Evolutionary conservation across 2,329 filamentous ascomycete genomes (phyloP).

Genomic region (Rhinocladiella mackenziei): DNA sequence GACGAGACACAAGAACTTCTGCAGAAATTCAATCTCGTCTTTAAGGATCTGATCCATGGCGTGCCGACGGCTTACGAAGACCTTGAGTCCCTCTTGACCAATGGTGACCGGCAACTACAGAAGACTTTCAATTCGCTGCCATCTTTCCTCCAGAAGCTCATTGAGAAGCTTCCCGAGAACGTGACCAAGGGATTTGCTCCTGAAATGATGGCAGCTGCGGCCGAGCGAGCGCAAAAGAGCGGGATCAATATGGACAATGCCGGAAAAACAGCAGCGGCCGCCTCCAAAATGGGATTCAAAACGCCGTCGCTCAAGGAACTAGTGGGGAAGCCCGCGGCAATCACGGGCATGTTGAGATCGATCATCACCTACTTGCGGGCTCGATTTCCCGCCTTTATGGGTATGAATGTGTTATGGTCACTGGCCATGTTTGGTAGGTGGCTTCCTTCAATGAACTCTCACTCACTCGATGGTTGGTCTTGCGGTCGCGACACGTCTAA

Average conservation of each 20-base stretch:
- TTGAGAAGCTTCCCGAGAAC: conserved; percentile 78
- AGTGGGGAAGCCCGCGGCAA: conserved; percentile 78
- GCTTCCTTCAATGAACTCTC: neutral
- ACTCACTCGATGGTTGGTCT: neutral
- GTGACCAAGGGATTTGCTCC: conserved; percentile 71
- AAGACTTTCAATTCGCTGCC: conserved; percentile 67
- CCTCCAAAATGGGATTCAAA: conserved; percentile 62
- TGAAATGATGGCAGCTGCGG: conserved; percentile 73
- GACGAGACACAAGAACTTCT: conserved; percentile 78
- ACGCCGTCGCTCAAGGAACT: conserved; percentile 73
- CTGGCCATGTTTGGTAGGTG: conserved; percentile 77
- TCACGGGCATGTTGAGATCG: conserved; percentile 79
- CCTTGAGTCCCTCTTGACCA: conserved; percentile 65
- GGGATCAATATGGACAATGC: conserved; percentile 56
- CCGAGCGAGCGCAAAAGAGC: conserved; percentile 60
- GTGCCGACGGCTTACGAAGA: conserved; percentile 92
- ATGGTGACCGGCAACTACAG: conserved; percentile 61
- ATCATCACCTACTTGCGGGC: conserved; percentile 85
- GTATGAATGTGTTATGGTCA: conserved; percentile 87
- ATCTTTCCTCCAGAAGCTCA: conserved; percentile 74
- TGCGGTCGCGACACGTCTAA: conserved; percentile 1
- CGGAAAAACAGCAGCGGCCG: conserved; percentile 52
- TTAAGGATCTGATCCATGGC: conserved; percentile 88
- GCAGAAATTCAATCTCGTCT: conserved; percentile 77
- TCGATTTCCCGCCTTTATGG: conserved; percentile 84